Evolutionary conservation across 208 protist species (phyloP), one percentile per base, ranked within the genome.

Genomic region (Jaenimonas drosophilae): DNA sequence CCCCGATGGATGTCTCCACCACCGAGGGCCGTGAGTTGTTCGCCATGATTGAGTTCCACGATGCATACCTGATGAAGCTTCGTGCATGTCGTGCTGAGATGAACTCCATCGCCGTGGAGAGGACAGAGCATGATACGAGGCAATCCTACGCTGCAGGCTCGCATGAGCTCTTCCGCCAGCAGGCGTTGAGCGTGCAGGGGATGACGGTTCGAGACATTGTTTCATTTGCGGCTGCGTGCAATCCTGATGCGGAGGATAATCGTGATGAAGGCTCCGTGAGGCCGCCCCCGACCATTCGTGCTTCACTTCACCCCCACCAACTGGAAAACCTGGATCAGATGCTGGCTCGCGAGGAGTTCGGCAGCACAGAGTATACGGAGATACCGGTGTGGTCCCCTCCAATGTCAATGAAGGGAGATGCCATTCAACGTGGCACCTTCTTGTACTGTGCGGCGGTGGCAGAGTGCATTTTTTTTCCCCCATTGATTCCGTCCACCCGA

Each of bases 271-370:
- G 36, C 3, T 50, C 24, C 29, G 46, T 28, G 40, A 55, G 49
- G 7, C 21, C 49, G 14, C 20, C 17, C 32, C 24, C 21, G 50
- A 57, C 24, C 49, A 76, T 76, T 32, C 37, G 55, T 23, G 62
- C 53, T 2, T 25, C 39, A 5, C 54, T 79, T 26, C 68, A 75
- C 41, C 62, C 43, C 9, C 71, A 79, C 41, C 71, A 75, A 27
- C 49, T 71, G 7, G 62, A 75, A 42, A 61, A 64, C 38, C 51
- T 79, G 33, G 60, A 59, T 21, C 54, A 49, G 58, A 73, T 75
- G 56, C 63, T 46, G 24, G 47, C 29, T 17, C 63, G 59, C 26
- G 71, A 79, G 41, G 44, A 36, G 17, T 33, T 49, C 9, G 56
- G 50, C 12, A 56, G 61, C 28, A 28, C 43, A 21, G 54, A 71